These are phyloP conservation scores for Magnaporthales sp. DNA, from an alignment of 2,329 filamentous ascomycete genomes.

Conservation along the genomic window DNA sequence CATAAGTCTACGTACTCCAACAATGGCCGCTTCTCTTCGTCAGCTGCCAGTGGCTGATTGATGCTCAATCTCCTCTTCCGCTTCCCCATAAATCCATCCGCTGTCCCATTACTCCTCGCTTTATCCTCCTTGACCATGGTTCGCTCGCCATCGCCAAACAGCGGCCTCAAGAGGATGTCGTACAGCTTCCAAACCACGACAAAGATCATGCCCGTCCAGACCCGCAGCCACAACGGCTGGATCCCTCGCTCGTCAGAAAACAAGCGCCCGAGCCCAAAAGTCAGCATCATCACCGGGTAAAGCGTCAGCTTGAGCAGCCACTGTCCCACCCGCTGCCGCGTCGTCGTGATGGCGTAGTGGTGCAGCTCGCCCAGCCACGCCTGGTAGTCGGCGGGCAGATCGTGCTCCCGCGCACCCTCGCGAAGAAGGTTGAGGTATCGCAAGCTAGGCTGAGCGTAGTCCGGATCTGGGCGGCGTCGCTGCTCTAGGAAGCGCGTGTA, in stretches of 20 bases:
- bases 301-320: slow-evolving; percentile 47
- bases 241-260: slow-evolving; percentile 54
- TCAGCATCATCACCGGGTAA: slow-evolving; percentile 27
- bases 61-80: slow-evolving; percentile 5
- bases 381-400: slow-evolving; percentile 71
- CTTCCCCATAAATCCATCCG: slow-evolving; percentile 6
- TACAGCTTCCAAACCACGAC: slow-evolving; percentile 36
- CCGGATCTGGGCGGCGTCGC: slow-evolving; percentile 50
- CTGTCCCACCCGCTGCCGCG: slow-evolving; percentile 57
- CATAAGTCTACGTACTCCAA: neutral
- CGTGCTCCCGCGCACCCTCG: slow-evolving; percentile 70
- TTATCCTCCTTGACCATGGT: slow-evolving; percentile 27
- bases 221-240: slow-evolving; percentile 58
- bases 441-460: slow-evolving; percentile 72
- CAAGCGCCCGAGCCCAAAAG: slow-evolving; percentile 35
- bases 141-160: slow-evolving; percentile 84
- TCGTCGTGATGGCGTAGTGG: slow-evolving; percentile 61
- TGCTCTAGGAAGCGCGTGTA: slow-evolving; percentile 34
- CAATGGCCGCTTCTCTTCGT: slow-evolving; percentile 10
- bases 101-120: neutral
- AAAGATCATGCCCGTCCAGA: slow-evolving; percentile 42
- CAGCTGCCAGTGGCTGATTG: neutral
- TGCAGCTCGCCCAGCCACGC: slow-evolving; percentile 60
- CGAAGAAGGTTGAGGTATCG: slow-evolving; percentile 77
- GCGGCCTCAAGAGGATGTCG: slow-evolving; percentile 37